These are phyloP conservation scores for Fraxinus greggii DNA, from an alignment of 305 asterid genomes.

Conservation along the genomic window DNA sequence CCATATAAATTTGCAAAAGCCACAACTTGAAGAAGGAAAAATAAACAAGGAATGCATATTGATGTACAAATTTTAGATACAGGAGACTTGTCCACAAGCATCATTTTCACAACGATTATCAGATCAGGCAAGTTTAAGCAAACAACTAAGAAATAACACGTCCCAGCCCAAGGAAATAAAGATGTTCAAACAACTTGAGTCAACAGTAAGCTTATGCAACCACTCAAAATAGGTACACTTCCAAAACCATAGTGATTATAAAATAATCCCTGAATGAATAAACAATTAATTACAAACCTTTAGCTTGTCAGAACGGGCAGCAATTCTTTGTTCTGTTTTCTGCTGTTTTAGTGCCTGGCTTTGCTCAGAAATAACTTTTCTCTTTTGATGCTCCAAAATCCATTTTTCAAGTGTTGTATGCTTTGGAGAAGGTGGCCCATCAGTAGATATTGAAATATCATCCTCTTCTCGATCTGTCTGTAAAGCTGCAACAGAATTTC, in stretches of 20 bases:
- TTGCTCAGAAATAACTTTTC: slow-evolving; percentile 59
- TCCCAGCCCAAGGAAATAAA: slow-evolving; percentile 3
- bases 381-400: slow-evolving; percentile 71
- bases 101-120: background rate
- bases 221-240: slow-evolving; percentile 8
- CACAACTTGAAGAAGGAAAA: background rate
- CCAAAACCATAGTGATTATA: slow-evolving; percentile 15
- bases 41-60: background rate
- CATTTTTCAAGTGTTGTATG: slow-evolving; percentile 74
- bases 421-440: slow-evolving; percentile 70
- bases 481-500: slow-evolving; percentile 34
- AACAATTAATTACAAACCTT: slow-evolving; percentile 54
- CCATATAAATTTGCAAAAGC: slow-evolving; percentile 4
- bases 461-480: slow-evolving; percentile 70
- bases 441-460: slow-evolving; percentile 46
- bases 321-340: slow-evolving; percentile 70
- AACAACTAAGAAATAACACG: background rate
- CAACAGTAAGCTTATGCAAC: slow-evolving; percentile 1
- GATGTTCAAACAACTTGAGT: slow-evolving; percentile 4
- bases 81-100: background rate
- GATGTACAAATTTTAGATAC: background rate
- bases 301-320: slow-evolving; percentile 66
- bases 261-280: slow-evolving; percentile 21
- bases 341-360: slow-evolving; percentile 71
- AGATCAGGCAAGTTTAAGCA: background rate